These are phyloP conservation scores for Pseudocercospora fuligena DNA, from an alignment of 2,329 filamentous ascomycete genomes.

Conservation along the genomic window DNA sequence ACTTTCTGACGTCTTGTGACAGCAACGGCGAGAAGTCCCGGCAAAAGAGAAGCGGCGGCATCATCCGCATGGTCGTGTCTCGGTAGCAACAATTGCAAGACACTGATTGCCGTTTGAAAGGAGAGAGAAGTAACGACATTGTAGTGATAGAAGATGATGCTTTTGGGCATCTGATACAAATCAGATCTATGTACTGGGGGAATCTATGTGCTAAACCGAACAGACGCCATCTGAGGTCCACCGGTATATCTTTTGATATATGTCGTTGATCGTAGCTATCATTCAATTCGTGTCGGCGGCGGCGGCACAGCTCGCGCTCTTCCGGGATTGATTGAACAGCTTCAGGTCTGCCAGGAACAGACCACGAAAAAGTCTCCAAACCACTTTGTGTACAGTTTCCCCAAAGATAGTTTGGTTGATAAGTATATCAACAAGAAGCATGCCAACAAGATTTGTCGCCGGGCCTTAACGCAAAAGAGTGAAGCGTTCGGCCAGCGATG, in stretches of 20 bases:
- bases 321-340: conserved; percentile 16
- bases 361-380: conserved; percentile 14
- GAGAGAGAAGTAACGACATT: neutral
- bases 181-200: neutral
- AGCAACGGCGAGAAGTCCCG: neutral
- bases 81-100: neutral
- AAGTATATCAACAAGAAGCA: conserved; percentile 28
- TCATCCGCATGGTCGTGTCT: neutral
- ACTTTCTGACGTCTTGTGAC: neutral
- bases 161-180: neutral
- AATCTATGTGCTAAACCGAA: conserved; percentile 1
- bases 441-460: conserved; percentile 23
- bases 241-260: neutral
- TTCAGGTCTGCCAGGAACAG: conserved; percentile 14
- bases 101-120: neutral
- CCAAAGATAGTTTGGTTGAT: neutral
- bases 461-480: conserved; percentile 21
- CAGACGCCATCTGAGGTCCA: conserved; percentile 2
- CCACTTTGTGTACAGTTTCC: conserved; percentile 7
- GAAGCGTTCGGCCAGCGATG: conserved; percentile 15
- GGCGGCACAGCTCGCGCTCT: conserved; percentile 25
- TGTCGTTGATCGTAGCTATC: conserved; percentile 14
- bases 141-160: neutral
- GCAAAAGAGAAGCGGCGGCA: neutral
- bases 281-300: conserved; percentile 23